These are phyloP conservation scores for Ophidiomyces ophidiicola DNA, from an alignment of 2,329 filamentous ascomycete species.

Conservation along the genomic window DNA sequence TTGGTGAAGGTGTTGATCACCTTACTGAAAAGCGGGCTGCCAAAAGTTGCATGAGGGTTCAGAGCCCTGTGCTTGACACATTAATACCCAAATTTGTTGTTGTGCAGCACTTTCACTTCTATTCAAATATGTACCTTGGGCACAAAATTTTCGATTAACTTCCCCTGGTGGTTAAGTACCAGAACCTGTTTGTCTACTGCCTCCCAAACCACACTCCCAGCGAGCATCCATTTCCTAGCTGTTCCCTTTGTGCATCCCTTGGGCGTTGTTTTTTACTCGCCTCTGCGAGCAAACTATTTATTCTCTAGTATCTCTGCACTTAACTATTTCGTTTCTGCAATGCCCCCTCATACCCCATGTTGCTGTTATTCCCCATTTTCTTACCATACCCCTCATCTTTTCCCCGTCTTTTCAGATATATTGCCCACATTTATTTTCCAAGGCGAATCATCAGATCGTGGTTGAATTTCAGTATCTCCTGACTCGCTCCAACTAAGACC, in stretches of 20 bases:
- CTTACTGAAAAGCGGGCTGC: neutral
- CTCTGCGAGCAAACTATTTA: constrained; percentile 7
- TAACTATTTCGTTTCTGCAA: neutral
- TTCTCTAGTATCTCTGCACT: no score
- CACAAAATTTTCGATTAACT: constrained; percentile 11
- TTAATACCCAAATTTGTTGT: no score
- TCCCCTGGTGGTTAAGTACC: constrained; percentile 5
- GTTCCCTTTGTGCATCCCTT: constrained; percentile 16
- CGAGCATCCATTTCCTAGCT: constrained; percentile 11
- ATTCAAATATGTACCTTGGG: neutral
- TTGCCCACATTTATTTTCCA: no score
- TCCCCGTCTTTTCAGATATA: constrained; percentile 6
- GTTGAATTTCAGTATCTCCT: no score
- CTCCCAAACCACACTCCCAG: constrained; percentile 13
- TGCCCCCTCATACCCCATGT: constrained; percentile 1
- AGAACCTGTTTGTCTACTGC: neutral
- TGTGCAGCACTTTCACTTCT: no score
- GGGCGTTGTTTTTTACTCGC: constrained; percentile 13
- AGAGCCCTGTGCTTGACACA: no score
- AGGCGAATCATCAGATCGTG: no score
- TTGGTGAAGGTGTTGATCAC: no score
- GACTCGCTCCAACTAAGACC: no score
- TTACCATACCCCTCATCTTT: constrained; percentile 8
- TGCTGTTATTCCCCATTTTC: constrained; percentile 3
- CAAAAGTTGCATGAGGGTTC: no score